phyloP scores from a whole-genome alignment of 306 rosid genomes.

The Quercus robur region DNA sequence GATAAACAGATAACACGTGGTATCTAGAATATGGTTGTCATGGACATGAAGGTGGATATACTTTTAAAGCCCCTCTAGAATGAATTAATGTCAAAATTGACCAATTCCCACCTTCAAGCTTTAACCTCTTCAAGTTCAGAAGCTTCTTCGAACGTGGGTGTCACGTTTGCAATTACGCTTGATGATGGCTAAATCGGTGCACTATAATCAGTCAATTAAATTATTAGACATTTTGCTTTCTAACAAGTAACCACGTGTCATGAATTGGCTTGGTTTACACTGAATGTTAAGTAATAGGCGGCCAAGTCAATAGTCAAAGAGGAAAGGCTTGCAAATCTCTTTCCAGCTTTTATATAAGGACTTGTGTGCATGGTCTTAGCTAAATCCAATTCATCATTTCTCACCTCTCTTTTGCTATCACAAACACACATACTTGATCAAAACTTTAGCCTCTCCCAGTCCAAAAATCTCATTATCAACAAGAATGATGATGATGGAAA shows the following conservation, averaged over 20 bases:
- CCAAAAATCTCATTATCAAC: background rate
- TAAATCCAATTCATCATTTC: background rate
- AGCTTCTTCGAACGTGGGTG: background rate
- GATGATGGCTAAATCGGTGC: too few relatives aligned
- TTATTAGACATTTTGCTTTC: too few relatives aligned
- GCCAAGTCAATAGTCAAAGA: background rate
- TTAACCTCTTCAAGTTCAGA: background rate
- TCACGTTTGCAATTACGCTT: too few relatives aligned
- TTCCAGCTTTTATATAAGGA: background rate
- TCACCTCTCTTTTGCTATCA: background rate
- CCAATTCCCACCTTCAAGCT: background rate
- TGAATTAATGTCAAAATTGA: background rate
- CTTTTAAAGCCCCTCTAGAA: too few relatives aligned
- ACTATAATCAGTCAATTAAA: too few relatives aligned
- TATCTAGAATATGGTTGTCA: too few relatives aligned
- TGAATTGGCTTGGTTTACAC: too few relatives aligned
- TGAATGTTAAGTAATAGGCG: too few relatives aligned
- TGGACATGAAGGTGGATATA: too few relatives aligned
- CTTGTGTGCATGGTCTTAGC: background rate
- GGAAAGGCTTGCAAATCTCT: background rate
- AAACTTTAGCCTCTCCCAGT: too few relatives aligned
- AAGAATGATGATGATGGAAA: slow-evolving; percentile 30
- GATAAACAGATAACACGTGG: too few relatives aligned
- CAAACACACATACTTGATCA: background rate
- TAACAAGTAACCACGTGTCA: too few relatives aligned